Percentiles rank a stretch among this genome's conserved stretches.
Evolutionary conservation across 2,329 filamentous ascomycete genomes (phyloP).

Genomic region (Lachnellula occidentalis): DNA sequence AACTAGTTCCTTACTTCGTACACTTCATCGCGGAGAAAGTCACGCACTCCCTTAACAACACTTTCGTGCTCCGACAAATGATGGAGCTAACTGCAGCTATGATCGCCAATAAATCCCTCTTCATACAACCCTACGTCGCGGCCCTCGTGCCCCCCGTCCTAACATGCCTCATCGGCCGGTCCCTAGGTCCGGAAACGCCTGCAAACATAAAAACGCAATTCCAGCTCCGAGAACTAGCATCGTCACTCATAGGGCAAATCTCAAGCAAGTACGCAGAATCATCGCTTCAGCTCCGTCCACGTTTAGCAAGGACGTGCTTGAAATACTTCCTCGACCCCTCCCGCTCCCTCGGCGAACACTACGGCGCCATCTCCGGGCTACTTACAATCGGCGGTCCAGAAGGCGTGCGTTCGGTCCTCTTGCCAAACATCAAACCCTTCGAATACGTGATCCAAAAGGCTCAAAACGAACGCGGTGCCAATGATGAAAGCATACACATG

Average conservation of each 20-base stretch:
- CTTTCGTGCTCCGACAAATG: slow-evolving; percentile 84
- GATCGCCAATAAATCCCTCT: slow-evolving; percentile 76
- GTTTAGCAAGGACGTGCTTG: slow-evolving; percentile 86
- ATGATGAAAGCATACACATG: slow-evolving; percentile 53
- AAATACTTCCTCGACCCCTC: slow-evolving; percentile 87
- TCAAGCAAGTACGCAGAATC: slow-evolving; percentile 74
- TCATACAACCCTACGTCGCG: slow-evolving; percentile 57
- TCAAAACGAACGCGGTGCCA: slow-evolving; percentile 44
- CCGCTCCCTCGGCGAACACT: slow-evolving; percentile 78
- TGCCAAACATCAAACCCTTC: slow-evolving; percentile 62
- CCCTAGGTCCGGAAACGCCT: slow-evolving; percentile 47
- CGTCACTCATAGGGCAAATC: slow-evolving; percentile 73
- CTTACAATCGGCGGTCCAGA: slow-evolving; percentile 68
- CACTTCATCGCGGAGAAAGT: slow-evolving; percentile 95
- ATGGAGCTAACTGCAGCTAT: slow-evolving; percentile 85
- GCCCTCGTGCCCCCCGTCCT: slow-evolving; percentile 78
- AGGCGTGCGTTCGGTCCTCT: slow-evolving; percentile 56
- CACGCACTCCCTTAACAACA: slow-evolving; percentile 85
- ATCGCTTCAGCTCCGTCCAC: slow-evolving; percentile 77
- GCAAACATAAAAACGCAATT: slow-evolving; percentile 61
- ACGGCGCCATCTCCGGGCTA: slow-evolving; percentile 79
- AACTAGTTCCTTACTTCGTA: slow-evolving; percentile 93
- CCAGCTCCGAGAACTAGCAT: slow-evolving; percentile 76
- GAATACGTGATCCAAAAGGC: slow-evolving; percentile 55
- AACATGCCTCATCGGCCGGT: slow-evolving; percentile 83